Conservation (phyloP, 805 yeast genomes). For the Yamadazyma takamatsuzukensis region DNA sequence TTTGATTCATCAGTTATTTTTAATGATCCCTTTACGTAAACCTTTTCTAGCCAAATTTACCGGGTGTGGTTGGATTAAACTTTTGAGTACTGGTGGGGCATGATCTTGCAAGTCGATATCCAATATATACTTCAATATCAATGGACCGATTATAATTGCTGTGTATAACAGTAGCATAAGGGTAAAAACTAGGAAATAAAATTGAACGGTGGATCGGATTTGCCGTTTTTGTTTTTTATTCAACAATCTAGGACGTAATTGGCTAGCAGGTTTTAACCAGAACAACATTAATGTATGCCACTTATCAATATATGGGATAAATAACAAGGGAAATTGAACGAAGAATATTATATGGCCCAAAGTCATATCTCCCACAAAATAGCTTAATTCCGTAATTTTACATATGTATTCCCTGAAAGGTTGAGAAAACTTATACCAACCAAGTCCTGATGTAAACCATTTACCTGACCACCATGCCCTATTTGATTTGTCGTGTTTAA, state of each 20-base stretch:
- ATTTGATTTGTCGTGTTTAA: constrained; percentile 55
- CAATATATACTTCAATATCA: constrained; percentile 27
- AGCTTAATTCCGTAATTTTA: constrained; percentile 62
- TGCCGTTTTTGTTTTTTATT: constrained; percentile 41
- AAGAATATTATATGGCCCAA: constrained; percentile 57
- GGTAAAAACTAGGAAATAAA: constrained; percentile 35
- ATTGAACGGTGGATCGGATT: constrained; percentile 29
- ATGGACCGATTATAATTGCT: constrained; percentile 37
- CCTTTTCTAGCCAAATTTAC: constrained; percentile 29
- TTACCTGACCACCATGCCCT: constrained; percentile 65
- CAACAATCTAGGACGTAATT: constrained; percentile 45
- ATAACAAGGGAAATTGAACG: constrained; percentile 56
- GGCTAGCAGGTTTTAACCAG: constrained; percentile 61
- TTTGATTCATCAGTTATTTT: constrained; percentile 5
- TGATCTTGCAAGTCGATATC: constrained; percentile 37
- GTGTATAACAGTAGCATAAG: constrained; percentile 21
- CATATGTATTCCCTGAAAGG: constrained; percentile 63
- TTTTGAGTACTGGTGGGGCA: constrained; percentile 35
- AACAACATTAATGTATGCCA: constrained; percentile 65
- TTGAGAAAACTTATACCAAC: constrained; percentile 58
- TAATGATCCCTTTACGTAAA: constrained; percentile 19
- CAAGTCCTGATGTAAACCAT: constrained; percentile 62
- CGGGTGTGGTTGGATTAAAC: constrained; percentile 43
- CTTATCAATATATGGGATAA: constrained; percentile 60
- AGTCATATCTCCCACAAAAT: constrained; percentile 61